Conservation (phyloP, 2,329 filamentous ascomycete species). For the Zarea fungicola region DNA sequence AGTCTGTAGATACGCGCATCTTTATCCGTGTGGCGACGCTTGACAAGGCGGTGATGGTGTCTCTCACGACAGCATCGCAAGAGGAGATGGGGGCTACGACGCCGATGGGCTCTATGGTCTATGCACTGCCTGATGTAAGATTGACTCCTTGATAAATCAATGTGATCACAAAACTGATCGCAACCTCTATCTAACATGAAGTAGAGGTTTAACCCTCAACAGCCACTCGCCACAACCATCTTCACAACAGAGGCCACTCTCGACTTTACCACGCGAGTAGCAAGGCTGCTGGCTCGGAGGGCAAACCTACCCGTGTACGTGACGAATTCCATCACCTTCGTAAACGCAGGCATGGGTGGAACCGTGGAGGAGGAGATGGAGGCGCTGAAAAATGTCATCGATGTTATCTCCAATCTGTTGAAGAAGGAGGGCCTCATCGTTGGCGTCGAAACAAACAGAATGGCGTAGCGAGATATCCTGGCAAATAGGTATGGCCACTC, state of each 20-base stretch:
- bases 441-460: not conserved
- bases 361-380: constrained; percentile 93
- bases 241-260: constrained; percentile 70
- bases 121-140: constrained; percentile 80
- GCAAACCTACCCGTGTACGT: constrained; percentile 78
- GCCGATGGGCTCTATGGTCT: constrained; percentile 83
- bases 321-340: constrained; percentile 78
- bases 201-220: constrained; percentile 48
- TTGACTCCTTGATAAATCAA: not conserved
- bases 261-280: constrained; percentile 81
- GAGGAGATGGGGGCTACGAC: constrained; percentile 46
- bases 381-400: constrained; percentile 69
- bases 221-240: constrained; percentile 72
- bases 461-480: not conserved
- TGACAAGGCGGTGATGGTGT: constrained; percentile 53
- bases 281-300: constrained; percentile 74
- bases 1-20: constrained; percentile 55
- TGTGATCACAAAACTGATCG: not conserved
- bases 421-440: constrained; percentile 14
- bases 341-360: constrained; percentile 67
- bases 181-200: not conserved
- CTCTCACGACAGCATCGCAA: constrained; percentile 52
- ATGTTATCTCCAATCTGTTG: constrained; percentile 48
- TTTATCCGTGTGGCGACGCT: constrained; percentile 55
- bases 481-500: too few species aligned